Percentiles rank a stretch among this genome's conserved stretches.
phyloP scores from a whole-genome alignment of 1,284 basidiomycete genomes.

The Ustanciosporium gigantosporum region DNA sequence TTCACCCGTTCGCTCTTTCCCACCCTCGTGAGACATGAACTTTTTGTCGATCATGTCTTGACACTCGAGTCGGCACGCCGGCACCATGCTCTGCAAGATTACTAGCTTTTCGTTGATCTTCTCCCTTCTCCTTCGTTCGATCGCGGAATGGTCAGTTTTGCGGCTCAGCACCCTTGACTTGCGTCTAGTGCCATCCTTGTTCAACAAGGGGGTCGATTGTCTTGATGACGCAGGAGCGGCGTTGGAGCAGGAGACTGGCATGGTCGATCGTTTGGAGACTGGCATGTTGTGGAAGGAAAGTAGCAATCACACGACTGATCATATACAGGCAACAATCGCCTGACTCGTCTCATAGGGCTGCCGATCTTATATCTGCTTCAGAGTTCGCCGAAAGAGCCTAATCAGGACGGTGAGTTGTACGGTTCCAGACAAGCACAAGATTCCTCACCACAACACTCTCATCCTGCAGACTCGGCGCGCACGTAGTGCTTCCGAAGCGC shows the following conservation, averaged over 20 bases:
- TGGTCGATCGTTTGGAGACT: not conserved
- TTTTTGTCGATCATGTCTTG: slow-evolving; percentile 43
- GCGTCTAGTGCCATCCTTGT: slow-evolving; percentile 39
- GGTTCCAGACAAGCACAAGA: too few species aligned
- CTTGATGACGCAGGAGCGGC: not conserved
- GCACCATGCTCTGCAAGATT: slow-evolving; percentile 48
- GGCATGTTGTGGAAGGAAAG: not conserved
- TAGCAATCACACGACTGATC: too few species aligned
- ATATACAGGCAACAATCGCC: too few species aligned
- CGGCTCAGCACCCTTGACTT: slow-evolving; percentile 48
- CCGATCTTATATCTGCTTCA: too few species aligned
- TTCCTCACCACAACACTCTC: too few species aligned
- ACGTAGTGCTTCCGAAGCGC: too few species aligned
- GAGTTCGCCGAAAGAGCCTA: too few species aligned
- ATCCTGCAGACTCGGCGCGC: too few species aligned
- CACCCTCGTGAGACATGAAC: not conserved
- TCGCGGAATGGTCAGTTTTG: slow-evolving; percentile 59
- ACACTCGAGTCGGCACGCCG: slow-evolving; percentile 56
- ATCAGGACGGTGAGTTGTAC: too few species aligned
- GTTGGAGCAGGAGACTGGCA: too few species aligned
- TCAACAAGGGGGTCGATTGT: too few species aligned
- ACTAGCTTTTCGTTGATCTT: slow-evolving; percentile 61
- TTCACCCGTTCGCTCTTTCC: slow-evolving; percentile 5
- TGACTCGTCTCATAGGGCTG: too few species aligned
- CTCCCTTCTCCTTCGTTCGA: slow-evolving; percentile 56